Percentiles rank a stretch among this genome's conserved stretches.
These are phyloP conservation scores for Ceratobasidium sp. DNA, from an alignment of 1,284 basidiomycete species.

Conservation along the genomic window DNA sequence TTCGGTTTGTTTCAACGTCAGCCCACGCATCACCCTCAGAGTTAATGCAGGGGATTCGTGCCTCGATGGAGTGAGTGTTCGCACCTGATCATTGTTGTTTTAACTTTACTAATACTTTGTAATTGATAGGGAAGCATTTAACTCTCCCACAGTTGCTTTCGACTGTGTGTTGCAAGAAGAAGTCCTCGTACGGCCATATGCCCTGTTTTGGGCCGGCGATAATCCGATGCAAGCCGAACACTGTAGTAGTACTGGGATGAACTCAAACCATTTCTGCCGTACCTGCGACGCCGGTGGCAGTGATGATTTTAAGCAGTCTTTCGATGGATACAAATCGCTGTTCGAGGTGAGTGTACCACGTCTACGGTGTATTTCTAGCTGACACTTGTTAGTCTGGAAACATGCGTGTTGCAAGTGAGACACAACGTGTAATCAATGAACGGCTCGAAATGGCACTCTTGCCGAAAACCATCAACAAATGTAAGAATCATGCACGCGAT, in stretches of 20 bases:
- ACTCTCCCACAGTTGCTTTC: constrained; percentile 50
- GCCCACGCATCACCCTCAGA: constrained; percentile 28
- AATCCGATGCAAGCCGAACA: constrained; percentile 48
- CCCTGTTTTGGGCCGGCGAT: constrained; percentile 35
- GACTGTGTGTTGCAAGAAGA: constrained; percentile 52
- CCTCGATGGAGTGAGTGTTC: constrained; percentile 6
- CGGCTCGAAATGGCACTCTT: not conserved
- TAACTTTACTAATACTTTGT: not conserved
- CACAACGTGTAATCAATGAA: not conserved
- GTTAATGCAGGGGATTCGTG: constrained; percentile 34
- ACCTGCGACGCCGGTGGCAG: constrained; percentile 45
- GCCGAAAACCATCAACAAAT: not conserved
- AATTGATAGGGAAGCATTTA: constrained; percentile 11
- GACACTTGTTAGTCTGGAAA: not conserved
- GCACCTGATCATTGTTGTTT: not conserved
- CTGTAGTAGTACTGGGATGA: constrained; percentile 25
- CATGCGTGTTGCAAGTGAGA: not conserved
- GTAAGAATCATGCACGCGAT: not conserved
- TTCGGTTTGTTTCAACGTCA: constrained; percentile 40
- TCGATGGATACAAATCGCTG: constrained; percentile 42
- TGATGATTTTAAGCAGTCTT: constrained; percentile 22
- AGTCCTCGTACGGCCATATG: constrained; percentile 45
- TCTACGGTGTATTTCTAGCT: not conserved
- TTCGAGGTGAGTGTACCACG: constrained; percentile 45
- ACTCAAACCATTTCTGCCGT: constrained; percentile 42